Base-by-base conservation (phyloP, 805 yeast genomes). In the Nakazawaea laoshanensis region DNA sequence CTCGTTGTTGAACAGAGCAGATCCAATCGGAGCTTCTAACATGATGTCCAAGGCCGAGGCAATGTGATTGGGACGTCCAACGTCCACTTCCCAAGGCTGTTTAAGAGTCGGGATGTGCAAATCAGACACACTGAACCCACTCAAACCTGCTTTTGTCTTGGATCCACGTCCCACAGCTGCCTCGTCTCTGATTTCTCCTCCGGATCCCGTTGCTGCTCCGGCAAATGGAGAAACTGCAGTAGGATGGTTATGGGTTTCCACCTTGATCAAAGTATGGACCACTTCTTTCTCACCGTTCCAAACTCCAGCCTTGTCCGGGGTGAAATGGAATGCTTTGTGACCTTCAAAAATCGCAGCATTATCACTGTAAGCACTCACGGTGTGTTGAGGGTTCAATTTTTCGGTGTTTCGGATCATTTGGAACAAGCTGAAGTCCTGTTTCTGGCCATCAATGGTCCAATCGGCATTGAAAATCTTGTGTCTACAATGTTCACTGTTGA, bases 121-220 rank as follows among this genome's bases (percentile, higher is more conserved):
- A 59, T 92, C 97, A 24, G 94, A 79, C 15, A 87, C 96, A 8
- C 94, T 72, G 59, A 77, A 92, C 7, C 99, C 99, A 26, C 94
- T 68, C 41, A 92, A 67, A 35, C 99, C 99, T 52, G 96, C 95
- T 61, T 92, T 89, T 27, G 97, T 75, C 58, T 86, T 86, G 17
- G 97, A 89, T 29, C 99, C 99, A 57, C 96, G 77, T 42, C 99
- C 99, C 17, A 92, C 95, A 19, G 99, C 98, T 63, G 96, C 98
- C 64, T 92, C 99, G 59, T 92, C 99, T 70, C 99, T 84, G 50
- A 92, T 92, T 62, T 92, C 99, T 65, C 99, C 99, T 57, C 99
- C 99, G 8, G 97, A 88, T 42, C 99, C 99, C 10, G 99, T 92
- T 27, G 99, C 95, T 20, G 99, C 99, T 58, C 99, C 99, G 3